Percentiles rank a stretch among this genome's conserved stretches.
phyloP scores from a whole-genome alignment of 179 eudicot species.

The Heliamphora pulchella region DNA sequence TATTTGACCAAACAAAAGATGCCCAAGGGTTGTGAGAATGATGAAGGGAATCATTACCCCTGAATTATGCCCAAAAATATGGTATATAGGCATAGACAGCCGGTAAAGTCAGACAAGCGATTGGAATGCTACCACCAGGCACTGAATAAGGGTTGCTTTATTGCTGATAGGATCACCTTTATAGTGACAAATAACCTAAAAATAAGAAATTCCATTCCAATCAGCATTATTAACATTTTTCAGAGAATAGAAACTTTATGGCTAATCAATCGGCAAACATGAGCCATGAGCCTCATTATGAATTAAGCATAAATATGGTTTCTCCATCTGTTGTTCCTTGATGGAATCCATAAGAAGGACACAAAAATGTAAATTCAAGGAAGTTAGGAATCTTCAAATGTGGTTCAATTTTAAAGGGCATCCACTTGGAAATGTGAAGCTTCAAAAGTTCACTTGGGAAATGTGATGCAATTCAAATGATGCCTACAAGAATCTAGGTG shows the following conservation, averaged over 20 bases:
- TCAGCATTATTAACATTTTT: neutral
- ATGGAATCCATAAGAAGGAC: neutral
- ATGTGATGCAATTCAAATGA: neutral
- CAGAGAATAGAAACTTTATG: neutral
- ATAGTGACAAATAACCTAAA: neutral
- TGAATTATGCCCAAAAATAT: neutral
- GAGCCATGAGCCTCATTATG: neutral
- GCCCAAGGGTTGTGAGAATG: neutral
- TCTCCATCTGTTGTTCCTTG: neutral
- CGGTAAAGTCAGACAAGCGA: neutral
- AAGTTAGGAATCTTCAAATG: neutral
- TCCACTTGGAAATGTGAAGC: neutral
- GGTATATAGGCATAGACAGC: too few species aligned
- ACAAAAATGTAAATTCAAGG: neutral
- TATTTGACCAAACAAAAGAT: neutral
- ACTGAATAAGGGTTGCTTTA: neutral
- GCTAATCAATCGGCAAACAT: neutral
- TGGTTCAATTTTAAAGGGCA: neutral
- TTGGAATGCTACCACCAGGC: neutral
- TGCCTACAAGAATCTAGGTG: neutral
- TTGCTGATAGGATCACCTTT: neutral
- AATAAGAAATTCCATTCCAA: neutral
- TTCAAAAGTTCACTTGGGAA: neutral
- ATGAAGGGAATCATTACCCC: neutral
- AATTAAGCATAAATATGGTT: neutral